A percentile compares a stretch with the other conserved stretches of the same genome.
phyloP scores from a whole-genome alignment of 1,284 basidiomycete species.

The Amylostereum areolatum region DNA sequence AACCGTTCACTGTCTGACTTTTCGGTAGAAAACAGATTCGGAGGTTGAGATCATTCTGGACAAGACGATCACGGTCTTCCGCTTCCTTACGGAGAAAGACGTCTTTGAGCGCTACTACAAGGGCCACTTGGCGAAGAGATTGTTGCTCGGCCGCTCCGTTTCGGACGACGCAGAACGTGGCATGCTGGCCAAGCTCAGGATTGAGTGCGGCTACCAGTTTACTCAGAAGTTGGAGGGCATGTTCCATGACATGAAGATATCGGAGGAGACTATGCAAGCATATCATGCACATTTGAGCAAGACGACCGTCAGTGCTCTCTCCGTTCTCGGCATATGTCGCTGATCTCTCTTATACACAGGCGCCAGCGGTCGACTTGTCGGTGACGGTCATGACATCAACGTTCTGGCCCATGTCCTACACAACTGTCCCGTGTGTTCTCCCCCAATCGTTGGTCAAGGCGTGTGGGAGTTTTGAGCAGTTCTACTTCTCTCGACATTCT shows the following conservation, averaged over 20 bases:
- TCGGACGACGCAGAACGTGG: constrained; percentile 97
- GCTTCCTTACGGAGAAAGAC: constrained; percentile 94
- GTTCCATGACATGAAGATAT: constrained; percentile 97
- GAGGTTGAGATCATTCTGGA: constrained; percentile 89
- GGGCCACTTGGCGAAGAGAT: constrained; percentile 87
- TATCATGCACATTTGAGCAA: constrained; percentile 63
- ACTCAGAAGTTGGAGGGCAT: constrained; percentile 98
- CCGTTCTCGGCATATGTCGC: neutral
- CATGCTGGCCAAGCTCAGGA: constrained; percentile 97
- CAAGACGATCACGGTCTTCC: constrained; percentile 94
- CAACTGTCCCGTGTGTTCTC: constrained; percentile 59
- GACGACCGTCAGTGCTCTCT: constrained; percentile 38
- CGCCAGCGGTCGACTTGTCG: constrained; percentile 71
- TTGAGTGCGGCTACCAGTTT: constrained; percentile 95
- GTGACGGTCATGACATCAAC: constrained; percentile 92
- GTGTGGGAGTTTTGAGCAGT: constrained; percentile 79
- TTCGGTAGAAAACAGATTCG: constrained; percentile 80
- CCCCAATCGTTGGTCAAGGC: constrained; percentile 60
- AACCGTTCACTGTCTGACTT: neutral
- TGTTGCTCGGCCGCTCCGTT: constrained; percentile 82
- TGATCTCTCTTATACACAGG: constrained; percentile 30
- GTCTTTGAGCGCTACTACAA: constrained; percentile 99
- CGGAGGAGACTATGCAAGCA: constrained; percentile 74
- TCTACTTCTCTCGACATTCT: constrained; percentile 86
- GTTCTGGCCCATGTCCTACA: constrained; percentile 83